Conservation (phyloP, 805 yeast genomes). For the Saccharomycopsis amapae region DNA sequence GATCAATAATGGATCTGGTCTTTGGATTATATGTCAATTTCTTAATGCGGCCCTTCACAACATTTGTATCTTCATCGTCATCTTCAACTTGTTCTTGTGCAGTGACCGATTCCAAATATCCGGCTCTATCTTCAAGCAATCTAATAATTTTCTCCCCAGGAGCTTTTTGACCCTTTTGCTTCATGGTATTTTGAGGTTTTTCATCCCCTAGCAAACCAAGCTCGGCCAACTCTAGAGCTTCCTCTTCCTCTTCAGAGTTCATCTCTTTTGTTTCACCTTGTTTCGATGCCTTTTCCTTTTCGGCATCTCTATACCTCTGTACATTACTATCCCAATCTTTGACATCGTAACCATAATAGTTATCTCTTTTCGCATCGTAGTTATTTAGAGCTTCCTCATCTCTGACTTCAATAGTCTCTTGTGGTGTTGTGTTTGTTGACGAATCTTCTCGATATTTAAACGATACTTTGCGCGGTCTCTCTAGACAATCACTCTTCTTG, state of each 20-base stretch:
- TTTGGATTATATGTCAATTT: constrained; percentile 36
- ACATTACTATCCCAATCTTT: constrained; percentile 39
- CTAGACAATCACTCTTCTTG: constrained; percentile 31
- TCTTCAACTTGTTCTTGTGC: constrained; percentile 23
- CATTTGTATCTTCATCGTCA: constrained; percentile 12
- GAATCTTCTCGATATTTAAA: constrained; percentile 23
- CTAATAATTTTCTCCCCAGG: constrained; percentile 34
- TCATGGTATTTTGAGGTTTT: constrained; percentile 13
- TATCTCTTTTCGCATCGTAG: constrained; percentile 49
- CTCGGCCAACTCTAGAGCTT: constrained; percentile 28
- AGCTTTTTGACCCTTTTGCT: constrained; percentile 21
- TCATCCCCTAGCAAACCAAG: constrained; percentile 24
- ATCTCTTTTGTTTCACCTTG: constrained; percentile 1
- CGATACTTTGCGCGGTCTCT: constrained; percentile 29
- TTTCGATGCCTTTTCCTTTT: constrained; percentile 11
- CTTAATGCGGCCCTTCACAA: constrained; percentile 4
- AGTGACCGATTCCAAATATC: constrained; percentile 36
- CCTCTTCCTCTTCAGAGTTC: constrained; percentile 26
- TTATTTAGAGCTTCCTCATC: constrained; percentile 24
- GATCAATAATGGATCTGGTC: constrained; percentile 32
- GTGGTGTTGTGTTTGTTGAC: constrained; percentile 5
- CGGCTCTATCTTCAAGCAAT: constrained; percentile 47
- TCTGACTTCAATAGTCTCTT: constrained; percentile 22
- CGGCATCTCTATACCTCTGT: constrained; percentile 27
- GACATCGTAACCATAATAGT: constrained; percentile 49